Evolutionary conservation across 1,139 yeast species (phyloP).

Genomic region (Yamadazyma taylorii): DNA sequence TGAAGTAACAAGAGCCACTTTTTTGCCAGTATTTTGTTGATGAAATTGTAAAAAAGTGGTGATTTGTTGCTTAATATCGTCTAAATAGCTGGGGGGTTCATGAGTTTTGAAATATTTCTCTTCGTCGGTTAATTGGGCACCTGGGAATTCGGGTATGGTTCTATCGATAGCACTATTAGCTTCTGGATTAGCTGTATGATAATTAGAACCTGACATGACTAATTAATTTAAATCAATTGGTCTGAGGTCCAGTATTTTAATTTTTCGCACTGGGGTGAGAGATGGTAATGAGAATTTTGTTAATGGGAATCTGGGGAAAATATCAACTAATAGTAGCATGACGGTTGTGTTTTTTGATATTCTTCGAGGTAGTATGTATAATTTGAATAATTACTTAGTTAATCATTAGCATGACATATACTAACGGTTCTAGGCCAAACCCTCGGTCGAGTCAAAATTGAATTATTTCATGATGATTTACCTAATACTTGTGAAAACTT

Average conservation of each 20-base stretch:
- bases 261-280: too few relatives aligned
- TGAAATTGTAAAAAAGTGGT: constrained; percentile 57
- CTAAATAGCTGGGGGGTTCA: constrained; percentile 71
- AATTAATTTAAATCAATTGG: too few relatives aligned
- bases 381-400: too few relatives aligned
- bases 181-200: constrained; percentile 70
- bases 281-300: too few relatives aligned
- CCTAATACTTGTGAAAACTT: constrained; percentile 55
- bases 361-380: constrained; percentile 21
- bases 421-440: constrained; percentile 19
- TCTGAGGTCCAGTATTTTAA: too few relatives aligned
- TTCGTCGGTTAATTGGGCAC: constrained; percentile 74
- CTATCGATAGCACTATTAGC: constrained; percentile 78
- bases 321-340: constrained; percentile 17
- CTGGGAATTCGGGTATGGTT: constrained; percentile 70
- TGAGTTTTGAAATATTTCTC: constrained; percentile 71
- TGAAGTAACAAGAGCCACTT: constrained; percentile 80
- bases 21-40: constrained; percentile 36
- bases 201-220: too few relatives aligned
- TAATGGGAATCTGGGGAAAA: constrained; percentile 11
- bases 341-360: constrained; percentile 39
- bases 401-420: too few relatives aligned
- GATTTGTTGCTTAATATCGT: constrained; percentile 57
- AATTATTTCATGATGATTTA: constrained; percentile 37
- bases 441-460: constrained; percentile 42